Percentiles rank a stretch among this genome's conserved stretches.
These are phyloP conservation scores for Oidiodendron maius DNA, from an alignment of 495 filamentous ascomycete species.

Conservation along the genomic window DNA sequence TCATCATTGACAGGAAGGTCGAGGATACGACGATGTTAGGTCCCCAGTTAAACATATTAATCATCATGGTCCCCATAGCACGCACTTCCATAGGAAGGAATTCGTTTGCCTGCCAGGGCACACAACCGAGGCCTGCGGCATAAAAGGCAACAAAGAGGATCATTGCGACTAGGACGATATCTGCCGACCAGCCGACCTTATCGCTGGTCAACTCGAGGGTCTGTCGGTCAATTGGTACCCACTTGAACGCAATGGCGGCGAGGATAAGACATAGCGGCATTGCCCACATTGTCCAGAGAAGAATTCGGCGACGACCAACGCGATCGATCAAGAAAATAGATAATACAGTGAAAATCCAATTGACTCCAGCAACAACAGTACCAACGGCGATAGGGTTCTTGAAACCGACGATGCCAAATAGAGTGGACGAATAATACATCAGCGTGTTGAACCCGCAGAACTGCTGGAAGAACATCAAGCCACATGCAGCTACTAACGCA, in stretches of 20 bases:
- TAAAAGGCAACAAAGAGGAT: conserved; percentile 42
- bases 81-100: conserved; percentile 47
- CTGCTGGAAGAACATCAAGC: conserved; percentile 41
- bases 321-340: conserved; percentile 42
- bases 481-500: conserved; percentile 33
- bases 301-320: conserved; percentile 38
- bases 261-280: conserved; percentile 30
- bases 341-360: conserved; percentile 43
- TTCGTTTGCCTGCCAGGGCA: conserved; percentile 42
- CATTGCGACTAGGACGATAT: conserved; percentile 36
- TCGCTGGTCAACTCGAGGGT: conserved; percentile 14
- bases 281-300: conserved; percentile 37
- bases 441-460: conserved; percentile 41
- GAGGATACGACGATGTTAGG: conserved; percentile 45
- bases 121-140: conserved; percentile 36
- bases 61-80: conserved; percentile 45
- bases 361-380: conserved; percentile 41
- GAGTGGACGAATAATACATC: conserved; percentile 44
- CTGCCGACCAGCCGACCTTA: conserved; percentile 28
- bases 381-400: conserved; percentile 40
- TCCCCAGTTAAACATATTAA: conserved; percentile 42
- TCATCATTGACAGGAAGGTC: conserved; percentile 44
- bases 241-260: conserved; percentile 40
- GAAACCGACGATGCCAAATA: conserved; percentile 47
- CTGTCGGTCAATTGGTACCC: conserved; percentile 36